phyloP scores from a whole-genome alignment of 2,329 filamentous ascomycete genomes.

The Colletotrichum tropicale region DNA sequence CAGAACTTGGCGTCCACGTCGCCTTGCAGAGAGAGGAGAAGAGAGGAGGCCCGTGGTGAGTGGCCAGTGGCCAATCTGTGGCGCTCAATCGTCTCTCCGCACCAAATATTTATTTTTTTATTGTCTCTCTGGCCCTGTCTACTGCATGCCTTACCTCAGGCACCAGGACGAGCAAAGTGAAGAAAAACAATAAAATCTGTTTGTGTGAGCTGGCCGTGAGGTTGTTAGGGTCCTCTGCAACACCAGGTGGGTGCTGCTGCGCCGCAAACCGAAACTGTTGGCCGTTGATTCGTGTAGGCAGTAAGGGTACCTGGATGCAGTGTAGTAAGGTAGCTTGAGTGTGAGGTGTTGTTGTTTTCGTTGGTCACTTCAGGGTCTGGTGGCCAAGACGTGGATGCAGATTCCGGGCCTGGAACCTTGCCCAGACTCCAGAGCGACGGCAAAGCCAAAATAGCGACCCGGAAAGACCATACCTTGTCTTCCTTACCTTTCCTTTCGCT shows the following conservation, averaged over 20 bases:
- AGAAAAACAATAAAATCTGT: neutral
- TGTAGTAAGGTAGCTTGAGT: neutral
- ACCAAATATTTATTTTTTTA: neutral
- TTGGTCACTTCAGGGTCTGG: neutral
- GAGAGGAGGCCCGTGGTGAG: neutral
- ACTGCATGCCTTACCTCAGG: neutral
- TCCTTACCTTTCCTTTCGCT: neutral
- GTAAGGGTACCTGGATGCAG: neutral
- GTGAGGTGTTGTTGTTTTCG: neutral
- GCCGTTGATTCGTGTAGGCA: neutral
- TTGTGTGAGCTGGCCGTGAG: neutral
- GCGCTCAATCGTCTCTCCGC: neutral
- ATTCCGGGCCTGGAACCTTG: neutral
- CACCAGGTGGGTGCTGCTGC: neutral
- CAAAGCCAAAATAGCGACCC: neutral
- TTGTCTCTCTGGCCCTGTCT: neutral
- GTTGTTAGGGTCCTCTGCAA: neutral
- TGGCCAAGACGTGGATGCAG: neutral
- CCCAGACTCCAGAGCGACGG: neutral
- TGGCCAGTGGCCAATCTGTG: neutral
- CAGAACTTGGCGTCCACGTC: neutral
- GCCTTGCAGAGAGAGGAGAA: neutral
- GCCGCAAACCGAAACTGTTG: neutral
- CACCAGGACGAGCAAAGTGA: neutral
- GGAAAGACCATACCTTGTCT: neutral